Evolutionary conservation across 1,284 basidiomycete genomes (phyloP), one percentile per base, ranked within the genome.

Genomic region (Xanthoconium separans): DNA sequence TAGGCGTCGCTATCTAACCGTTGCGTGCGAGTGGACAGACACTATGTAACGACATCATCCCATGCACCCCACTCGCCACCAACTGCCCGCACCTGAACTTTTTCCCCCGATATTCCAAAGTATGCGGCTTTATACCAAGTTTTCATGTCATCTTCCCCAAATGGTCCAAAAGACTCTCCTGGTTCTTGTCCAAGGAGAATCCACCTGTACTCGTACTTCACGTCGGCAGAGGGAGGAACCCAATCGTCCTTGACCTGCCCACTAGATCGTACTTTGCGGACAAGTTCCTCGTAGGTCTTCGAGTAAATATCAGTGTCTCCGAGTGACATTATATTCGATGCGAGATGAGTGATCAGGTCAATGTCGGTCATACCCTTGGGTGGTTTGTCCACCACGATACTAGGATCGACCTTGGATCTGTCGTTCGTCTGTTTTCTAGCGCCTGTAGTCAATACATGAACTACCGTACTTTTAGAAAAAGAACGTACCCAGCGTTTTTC

Each of bases 291-390:
- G 68, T 91, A 91, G 0, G 89, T 88, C 68, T 82, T 86, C 34
- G 85, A 88, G 72, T 94, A 94, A 51, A 94, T 82, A 61, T 94
- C 91, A 15, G 80, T 77, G 58, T 94, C 90, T 31, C 90, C 91
- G 22, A 92, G 78, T 0, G 87, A 84, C 84, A 94, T 87, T 58
- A 93, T 79, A 37, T 78, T 86, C 12, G 91, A 93, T 9, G 91
- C 91, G 44, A 92, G 79, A 69, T 90, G 84, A 1, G 92, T 93
- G 59, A 94, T 82, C 16, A 77, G 72, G 62, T 91, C 88, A 66
- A 94, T 91, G 50, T 87, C 80, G 2, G 80, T 75, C 30, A 77
- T 73, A 22, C 65, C 62, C 45, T 75, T 75, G 5, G 65, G 45
- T 44, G 72, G 54, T 27, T 75, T 76, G 65, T 84, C 81, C 54